Evolutionary conservation across 148 eudicot species (phyloP).

Genomic region (Chenopodium album): DNA sequence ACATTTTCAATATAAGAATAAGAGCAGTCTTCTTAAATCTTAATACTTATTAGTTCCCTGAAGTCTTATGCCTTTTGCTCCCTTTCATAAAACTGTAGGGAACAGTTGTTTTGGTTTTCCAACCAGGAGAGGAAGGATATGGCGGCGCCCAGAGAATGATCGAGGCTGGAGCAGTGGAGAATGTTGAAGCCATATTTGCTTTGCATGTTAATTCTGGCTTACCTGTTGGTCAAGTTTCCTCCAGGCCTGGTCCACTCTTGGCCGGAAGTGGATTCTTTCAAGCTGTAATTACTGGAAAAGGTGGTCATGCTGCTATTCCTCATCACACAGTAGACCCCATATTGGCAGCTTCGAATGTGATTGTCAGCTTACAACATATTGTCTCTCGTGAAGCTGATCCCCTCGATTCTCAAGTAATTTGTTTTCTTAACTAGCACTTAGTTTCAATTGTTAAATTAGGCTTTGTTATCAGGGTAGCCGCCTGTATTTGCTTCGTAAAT

Average conservation of each 20-base stretch:
- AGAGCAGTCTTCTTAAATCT: background rate
- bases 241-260: slow-evolving; percentile 61
- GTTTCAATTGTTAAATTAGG: slow-evolving; percentile 1
- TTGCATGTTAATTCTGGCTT: slow-evolving; percentile 46
- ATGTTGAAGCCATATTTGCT: slow-evolving; percentile 74
- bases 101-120: slow-evolving; percentile 74
- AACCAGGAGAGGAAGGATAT: slow-evolving; percentile 86
- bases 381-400: slow-evolving; percentile 96
- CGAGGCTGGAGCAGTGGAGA: slow-evolving; percentile 64
- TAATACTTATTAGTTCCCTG: background rate
- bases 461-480: too few species aligned
- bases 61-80: background rate
- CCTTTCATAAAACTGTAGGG: slow-evolving; percentile 41
- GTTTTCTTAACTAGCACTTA: background rate
- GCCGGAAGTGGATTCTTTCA: slow-evolving; percentile 70
- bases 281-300: slow-evolving; percentile 74
- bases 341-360: slow-evolving; percentile 67
- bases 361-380: slow-evolving; percentile 68
- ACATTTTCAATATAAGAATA: background rate
- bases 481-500: too few species aligned
- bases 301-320: slow-evolving; percentile 87
- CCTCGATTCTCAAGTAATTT: slow-evolving; percentile 66
- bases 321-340: slow-evolving; percentile 76
- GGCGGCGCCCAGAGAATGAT: slow-evolving; percentile 73
- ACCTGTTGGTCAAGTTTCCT: slow-evolving; percentile 54